A percentile compares a stretch with the other conserved stretches of the same genome.
Evolutionary conservation across 1,284 basidiomycete genomes (phyloP).

Genomic region (Mixia osmundae): DNA sequence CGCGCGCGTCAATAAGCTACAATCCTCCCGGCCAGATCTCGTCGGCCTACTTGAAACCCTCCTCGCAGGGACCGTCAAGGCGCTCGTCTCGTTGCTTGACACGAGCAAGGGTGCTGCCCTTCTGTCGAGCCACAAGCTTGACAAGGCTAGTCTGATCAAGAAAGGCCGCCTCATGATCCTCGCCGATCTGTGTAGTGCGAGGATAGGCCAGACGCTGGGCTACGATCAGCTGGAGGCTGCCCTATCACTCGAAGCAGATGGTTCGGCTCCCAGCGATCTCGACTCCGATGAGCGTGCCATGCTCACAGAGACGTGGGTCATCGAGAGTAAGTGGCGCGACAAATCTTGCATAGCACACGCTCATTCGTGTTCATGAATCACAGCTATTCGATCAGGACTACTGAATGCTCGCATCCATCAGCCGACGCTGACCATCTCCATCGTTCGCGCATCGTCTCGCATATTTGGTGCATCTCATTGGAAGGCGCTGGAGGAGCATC

Average conservation of each 20-base stretch:
- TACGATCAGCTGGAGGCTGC: slow-evolving; percentile 48
- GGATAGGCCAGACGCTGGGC: slow-evolving; percentile 47
- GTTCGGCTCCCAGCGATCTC: too few species aligned
- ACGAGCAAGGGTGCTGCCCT: neutral
- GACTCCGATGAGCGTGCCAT: slow-evolving; percentile 28
- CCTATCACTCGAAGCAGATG: slow-evolving; percentile 35
- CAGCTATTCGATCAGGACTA: slow-evolving; percentile 64
- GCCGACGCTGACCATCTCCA: slow-evolving; percentile 44
- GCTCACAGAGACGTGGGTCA: slow-evolving; percentile 73
- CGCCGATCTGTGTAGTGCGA: slow-evolving; percentile 48
- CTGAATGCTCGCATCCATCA: slow-evolving; percentile 68
- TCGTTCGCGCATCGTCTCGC: too few species aligned
- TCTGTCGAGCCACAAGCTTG: neutral
- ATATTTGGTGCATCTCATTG: too few species aligned
- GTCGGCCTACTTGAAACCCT: neutral
- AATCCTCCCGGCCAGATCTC: neutral
- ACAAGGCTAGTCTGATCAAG: neutral
- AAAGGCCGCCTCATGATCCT: slow-evolving; percentile 30
- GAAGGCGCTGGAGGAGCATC: too few species aligned
- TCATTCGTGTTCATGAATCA: neutral
- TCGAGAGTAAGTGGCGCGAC: slow-evolving; percentile 40
- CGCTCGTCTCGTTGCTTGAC: neutral
- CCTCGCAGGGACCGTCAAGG: neutral
- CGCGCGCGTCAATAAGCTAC: neutral
- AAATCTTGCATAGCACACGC: neutral